Base-by-base conservation (phyloP, 1,284 basidiomycete species). In the Earliella scabrosa region DNA sequence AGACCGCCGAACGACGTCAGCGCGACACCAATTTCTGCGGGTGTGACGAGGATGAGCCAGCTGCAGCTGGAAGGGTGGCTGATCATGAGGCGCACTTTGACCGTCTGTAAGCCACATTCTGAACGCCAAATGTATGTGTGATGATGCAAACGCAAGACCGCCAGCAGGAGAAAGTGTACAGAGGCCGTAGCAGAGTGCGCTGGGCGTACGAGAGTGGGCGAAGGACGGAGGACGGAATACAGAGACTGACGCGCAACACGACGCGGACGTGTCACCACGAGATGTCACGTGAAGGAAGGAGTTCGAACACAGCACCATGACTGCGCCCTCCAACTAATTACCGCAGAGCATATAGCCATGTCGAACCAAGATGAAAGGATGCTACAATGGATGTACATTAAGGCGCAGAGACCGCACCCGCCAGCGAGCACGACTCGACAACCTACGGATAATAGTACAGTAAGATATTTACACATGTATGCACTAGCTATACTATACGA, bases 1-100 rank as follows among this genome's bases (percentile, higher is more conserved):
- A 98, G 81, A 39, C 85, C 87, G 58, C 97, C 97, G 66, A 98
- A 97, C n/a, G 97, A 95, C 48, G 97, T 98, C 64, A 99, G 85
- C 49, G 94, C 97, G 50, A 98, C 96, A 62, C 94, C 95, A 66
- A 97, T 96, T 79, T 97, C 95, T 97, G 67, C 34, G 45, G 31
- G 51, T 34, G 23, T 9, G 20, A 23, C 20, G 44, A 29, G 29
- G 11, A 29, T n/a, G n/a, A n/a, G n/a, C n/a, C n/a, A n/a, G n/a
- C n/a, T n/a, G n/a, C n/a, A n/a, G n/a, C n/a, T n/a, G n/a, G n/a
- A n/a, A n/a, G n/a, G n/a, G n/a, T n/a, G n/a, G 18, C 24, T 8
- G 4, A n/a, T 32, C 14, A 38, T 8, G 34, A 24, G 21, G 45
- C 52, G 51, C 45, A 67, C 66, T 67, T 56, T 67, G 66, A 40